Evolutionary conservation across 495 filamentous ascomycete species (phyloP).

Genomic region (Staphylotrichum tortipilum): DNA sequence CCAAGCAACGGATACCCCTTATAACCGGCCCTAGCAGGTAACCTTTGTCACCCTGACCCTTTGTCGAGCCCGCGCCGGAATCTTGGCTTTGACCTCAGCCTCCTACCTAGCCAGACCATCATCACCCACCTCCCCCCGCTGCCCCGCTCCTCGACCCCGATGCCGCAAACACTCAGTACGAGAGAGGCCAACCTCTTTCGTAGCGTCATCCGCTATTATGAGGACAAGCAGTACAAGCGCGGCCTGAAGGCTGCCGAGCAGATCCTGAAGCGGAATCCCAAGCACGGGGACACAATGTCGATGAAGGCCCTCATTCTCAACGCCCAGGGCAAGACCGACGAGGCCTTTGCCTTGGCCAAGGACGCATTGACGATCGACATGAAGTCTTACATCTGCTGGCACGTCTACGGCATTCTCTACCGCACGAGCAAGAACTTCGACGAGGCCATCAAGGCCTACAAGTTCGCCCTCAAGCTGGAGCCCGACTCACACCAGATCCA

Average conservation of each 20-base stretch:
- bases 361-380: conserved; percentile 85
- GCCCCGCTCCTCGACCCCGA: conserved; percentile 37
- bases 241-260: conserved; percentile 89
- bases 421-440: conserved; percentile 92
- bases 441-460: conserved; percentile 98
- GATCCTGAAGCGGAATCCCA: conserved; percentile 85
- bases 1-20: too few species aligned
- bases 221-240: conserved; percentile 98
- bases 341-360: conserved; percentile 89
- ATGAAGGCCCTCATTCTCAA: conserved; percentile 99
- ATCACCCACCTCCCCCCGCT: too few species aligned
- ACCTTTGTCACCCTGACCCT: too few species aligned
- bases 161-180: conserved; percentile 75
- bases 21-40: too few species aligned
- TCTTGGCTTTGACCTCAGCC: background rate
- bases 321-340: conserved; percentile 76
- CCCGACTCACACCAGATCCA: conserved; percentile 91
- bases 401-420: conserved; percentile 95
- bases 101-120: too few species aligned
- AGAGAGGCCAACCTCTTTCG: conserved; percentile 93
- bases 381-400: conserved; percentile 99
- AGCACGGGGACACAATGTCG: conserved; percentile 95
- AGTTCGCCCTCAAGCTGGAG: conserved; percentile 83
- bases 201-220: conserved; percentile 88
- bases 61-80: background rate